phyloP scores from a whole-genome alignment of 305 asterid species.

The Fraxinus platypoda region DNA sequence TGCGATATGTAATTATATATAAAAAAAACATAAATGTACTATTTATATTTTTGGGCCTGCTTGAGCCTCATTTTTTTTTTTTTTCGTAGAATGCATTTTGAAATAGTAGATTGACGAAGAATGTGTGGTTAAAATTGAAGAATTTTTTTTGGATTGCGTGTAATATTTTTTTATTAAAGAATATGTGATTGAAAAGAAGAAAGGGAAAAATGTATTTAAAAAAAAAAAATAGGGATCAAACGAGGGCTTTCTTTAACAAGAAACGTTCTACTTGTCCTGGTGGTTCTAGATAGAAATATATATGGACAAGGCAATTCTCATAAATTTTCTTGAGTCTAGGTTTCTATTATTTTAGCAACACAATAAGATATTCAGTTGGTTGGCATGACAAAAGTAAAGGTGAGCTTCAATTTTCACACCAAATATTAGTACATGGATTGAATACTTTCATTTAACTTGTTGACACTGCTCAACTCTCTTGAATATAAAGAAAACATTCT shows the following conservation, averaged over 20 bases:
- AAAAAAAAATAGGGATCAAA: too few relatives aligned
- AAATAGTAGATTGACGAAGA: too few relatives aligned
- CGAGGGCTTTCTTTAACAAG: background rate
- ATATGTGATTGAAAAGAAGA: too few relatives aligned
- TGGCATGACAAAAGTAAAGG: constrained; percentile 26
- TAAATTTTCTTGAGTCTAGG: background rate
- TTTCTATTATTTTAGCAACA: background rate
- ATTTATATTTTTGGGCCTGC: too few relatives aligned
- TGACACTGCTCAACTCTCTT: background rate
- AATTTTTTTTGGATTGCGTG: too few relatives aligned
- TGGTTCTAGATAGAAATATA: background rate
- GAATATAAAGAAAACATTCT: background rate
- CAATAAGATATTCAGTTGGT: background rate
- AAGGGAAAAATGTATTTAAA: too few relatives aligned
- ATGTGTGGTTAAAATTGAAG: too few relatives aligned
- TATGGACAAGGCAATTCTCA: background rate
- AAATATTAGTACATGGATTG: background rate
- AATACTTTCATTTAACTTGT: background rate
- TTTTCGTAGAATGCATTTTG: too few relatives aligned
- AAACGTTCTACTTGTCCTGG: background rate
- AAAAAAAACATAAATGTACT: too few relatives aligned
- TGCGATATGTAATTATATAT: too few relatives aligned
- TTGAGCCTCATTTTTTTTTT: too few relatives aligned
- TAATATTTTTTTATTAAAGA: too few relatives aligned
- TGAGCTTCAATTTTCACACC: constrained; percentile 6